Evolutionary conservation across 2,329 filamentous ascomycete species (phyloP).

Genomic region (Volutella citrinella): DNA sequence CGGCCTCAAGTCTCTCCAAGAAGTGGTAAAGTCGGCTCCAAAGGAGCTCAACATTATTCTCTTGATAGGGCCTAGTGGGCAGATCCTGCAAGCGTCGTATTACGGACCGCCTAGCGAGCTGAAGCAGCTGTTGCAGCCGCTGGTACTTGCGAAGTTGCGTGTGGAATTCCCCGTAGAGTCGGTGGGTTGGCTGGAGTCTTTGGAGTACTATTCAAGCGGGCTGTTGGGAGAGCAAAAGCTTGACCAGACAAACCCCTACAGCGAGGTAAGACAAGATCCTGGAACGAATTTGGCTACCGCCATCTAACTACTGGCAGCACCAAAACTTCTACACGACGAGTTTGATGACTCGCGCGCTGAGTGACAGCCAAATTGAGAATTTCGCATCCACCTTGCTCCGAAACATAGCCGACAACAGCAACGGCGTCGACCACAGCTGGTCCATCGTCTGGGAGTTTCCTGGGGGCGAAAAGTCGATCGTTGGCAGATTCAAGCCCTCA

Average conservation of each 20-base stretch:
- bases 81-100: slow-evolving; percentile 27
- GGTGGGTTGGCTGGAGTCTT: slow-evolving; percentile 20
- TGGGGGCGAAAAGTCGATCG: slow-evolving; percentile 34
- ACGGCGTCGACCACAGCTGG: slow-evolving; percentile 15
- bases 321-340: slow-evolving; percentile 30
- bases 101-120: slow-evolving; percentile 20
- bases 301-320: slow-evolving; percentile 18
- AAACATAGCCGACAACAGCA: slow-evolving; percentile 9
- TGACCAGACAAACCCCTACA: slow-evolving; percentile 24
- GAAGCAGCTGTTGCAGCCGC: slow-evolving; percentile 12
- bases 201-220: too few relatives aligned
- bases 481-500: slow-evolving; percentile 24
- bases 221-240: slow-evolving; percentile 12
- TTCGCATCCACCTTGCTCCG: slow-evolving; percentile 18
- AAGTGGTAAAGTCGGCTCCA: slow-evolving; percentile 18
- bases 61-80: slow-evolving; percentile 12
- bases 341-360: slow-evolving; percentile 25
- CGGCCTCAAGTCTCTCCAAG: slow-evolving; percentile 24
- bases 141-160: slow-evolving; percentile 17
- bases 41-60: slow-evolving; percentile 29
- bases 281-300: fast-evolving
- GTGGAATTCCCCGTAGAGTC: slow-evolving; percentile 10
- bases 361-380: slow-evolving; percentile 15
- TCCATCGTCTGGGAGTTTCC: slow-evolving; percentile 28
- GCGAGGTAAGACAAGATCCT: slow-evolving; percentile 13